phyloP scores from a whole-genome alignment of 352 stramenopile genomes.

The Albugo candida region DNA sequence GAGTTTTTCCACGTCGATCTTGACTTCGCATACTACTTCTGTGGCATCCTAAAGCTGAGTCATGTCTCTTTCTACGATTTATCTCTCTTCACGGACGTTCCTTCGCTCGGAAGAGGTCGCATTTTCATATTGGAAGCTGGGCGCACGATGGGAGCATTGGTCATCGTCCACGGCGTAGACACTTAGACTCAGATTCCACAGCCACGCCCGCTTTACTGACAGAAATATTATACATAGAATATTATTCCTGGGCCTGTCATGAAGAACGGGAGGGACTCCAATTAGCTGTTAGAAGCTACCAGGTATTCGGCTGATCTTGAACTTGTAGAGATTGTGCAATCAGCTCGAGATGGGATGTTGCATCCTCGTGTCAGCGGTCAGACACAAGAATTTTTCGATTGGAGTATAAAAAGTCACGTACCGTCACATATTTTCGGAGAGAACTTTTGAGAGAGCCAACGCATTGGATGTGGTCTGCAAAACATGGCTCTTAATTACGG shows the following conservation, averaged over 20 bases:
- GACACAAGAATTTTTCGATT: conserved; percentile 36
- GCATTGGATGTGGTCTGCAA: conserved; percentile 61
- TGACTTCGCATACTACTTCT: too few relatives aligned
- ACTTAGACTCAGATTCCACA: too few relatives aligned
- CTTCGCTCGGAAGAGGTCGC: too few relatives aligned
- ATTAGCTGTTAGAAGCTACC: conserved; percentile 79
- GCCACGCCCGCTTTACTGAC: too few relatives aligned
- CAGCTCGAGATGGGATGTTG: conserved; percentile 64
- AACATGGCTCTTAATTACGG: conserved; percentile 57
- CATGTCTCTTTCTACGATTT: too few relatives aligned
- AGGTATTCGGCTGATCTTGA: conserved; percentile 66
- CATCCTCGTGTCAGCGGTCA: conserved; percentile 53
- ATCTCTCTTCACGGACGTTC: too few relatives aligned
- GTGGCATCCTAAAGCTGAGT: too few relatives aligned
- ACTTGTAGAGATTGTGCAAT: conserved; percentile 53
- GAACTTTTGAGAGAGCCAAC: conserved; percentile 34
- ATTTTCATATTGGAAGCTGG: too few relatives aligned
- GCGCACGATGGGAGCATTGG: too few relatives aligned
- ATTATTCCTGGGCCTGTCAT: background rate
- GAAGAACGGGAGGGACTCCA: conserved; percentile 61
- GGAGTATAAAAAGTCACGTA: conserved; percentile 72
- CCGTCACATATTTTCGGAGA: conserved; percentile 55
- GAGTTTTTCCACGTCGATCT: too few relatives aligned
- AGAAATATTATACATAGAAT: too few relatives aligned
- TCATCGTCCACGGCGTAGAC: too few relatives aligned